Base-by-base conservation (phyloP, 768 basidiomycete genomes). In the Suillus hirtellus region DNA sequence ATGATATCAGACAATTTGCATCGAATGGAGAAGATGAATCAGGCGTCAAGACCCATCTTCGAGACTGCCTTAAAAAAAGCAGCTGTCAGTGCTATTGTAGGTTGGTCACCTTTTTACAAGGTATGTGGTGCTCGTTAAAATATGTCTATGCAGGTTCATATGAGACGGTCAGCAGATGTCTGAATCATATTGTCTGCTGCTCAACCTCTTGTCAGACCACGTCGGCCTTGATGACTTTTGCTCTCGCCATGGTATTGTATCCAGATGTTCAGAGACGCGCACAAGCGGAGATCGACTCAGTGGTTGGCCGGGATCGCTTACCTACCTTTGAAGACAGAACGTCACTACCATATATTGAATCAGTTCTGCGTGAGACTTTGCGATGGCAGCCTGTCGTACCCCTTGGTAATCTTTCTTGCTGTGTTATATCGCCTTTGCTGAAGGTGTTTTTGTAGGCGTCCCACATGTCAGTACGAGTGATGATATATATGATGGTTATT, bases 231-330 rank as follows among this genome's bases (percentile, higher is more conserved):
- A 42, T 42, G 17, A 5, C 2, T 42, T 42, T 42, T 17, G 15
- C 42, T 42, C 42, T 42, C 35, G 63, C 63, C 11, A 60, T 63
- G 63, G 10, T 53, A 24, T 52, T 21, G 2, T 60, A 52, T 43
- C 68, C 68, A 27, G 54, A 69, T 35, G 56, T 44, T 21, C 54
- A 64, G n/a, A 60, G 50, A 43, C 66, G 55, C 14, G 68, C 68
- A 24, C 68, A 69, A 49, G 63, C 46, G 10, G 68, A 69, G 31
- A 58, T 69, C 3, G 68, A 69, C 53, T 31, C 31, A 15, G 63
- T 69, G 4, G 44, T 50, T 17, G 49, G 35, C 8, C 35, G 1
- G 8, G 35, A 35, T 35, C 35, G 35, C 35, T 35, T 35, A 35
- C 35, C 35, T 4, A 35, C 35, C 8, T 35, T 35, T 10, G 35